Evolutionary conservation across 2,329 filamentous ascomycete genomes (phyloP), one percentile per base, ranked within the genome.

Genomic region (Cordyceps cateniannulata): DNA sequence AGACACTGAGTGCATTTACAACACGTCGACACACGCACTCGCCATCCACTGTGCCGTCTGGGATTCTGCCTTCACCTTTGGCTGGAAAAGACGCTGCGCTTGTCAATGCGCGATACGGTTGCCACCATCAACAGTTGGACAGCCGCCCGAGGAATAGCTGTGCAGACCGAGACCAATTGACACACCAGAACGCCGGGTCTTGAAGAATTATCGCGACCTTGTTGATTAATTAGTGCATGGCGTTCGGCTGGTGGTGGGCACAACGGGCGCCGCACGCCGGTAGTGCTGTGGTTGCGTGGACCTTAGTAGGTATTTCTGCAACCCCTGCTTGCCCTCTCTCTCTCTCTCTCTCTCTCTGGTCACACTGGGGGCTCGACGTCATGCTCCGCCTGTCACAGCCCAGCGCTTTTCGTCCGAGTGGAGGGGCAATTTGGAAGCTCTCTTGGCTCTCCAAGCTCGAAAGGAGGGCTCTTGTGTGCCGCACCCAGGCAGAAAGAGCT

Each of bases 311-410:
- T 42, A 6, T 18, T 6, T n/a, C 47, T 32, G 20, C 24, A 44
- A 51, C 51, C 51, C 49, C 42, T 20, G 50, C 59, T 51, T 60
- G 59, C 44, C 32, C 44, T 45, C n/a, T n/a, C n/a, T n/a, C n/a
- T n/a, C n/a, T n/a, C n/a, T n/a, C n/a, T n/a, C n/a, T n/a, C n/a
- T n/a, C n/a, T n/a, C n/a, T n/a, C 44, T 58, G 60, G 60, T 62
- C 54, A 57, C 60, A 62, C 53, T 42, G 48, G 35, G n/a, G 44
- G 47, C 60, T 58, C 60, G 48, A 62, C 60, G 60, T 62, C 60
- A 62, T 62, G 60, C 44, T 58, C 54, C 54, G 54, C 60, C 56
- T 52, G 49, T 40, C 48, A 52, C 48, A 32, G 38, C 40, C n/a
- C 14, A 51, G 18, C 45, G 14, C 45, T 42, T 42, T 45, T 25